phyloP scores from a whole-genome alignment of 2,329 filamentous ascomycete genomes.

The Endoconidiophora polonica region DNA sequence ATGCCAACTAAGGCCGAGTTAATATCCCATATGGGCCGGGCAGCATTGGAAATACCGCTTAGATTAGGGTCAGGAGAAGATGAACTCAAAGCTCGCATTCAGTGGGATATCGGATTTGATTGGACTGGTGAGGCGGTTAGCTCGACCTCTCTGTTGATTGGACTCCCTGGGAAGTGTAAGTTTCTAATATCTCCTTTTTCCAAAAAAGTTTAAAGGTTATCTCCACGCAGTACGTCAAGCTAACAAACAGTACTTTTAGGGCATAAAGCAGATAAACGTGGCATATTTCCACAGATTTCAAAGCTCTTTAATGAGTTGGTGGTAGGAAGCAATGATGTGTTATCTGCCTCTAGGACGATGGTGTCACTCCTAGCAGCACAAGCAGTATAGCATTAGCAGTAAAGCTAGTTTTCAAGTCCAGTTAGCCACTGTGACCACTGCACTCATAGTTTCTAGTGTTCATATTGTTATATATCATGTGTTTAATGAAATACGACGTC shows the following conservation, averaged over 20 bases:
- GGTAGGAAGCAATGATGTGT: conserved; percentile 35
- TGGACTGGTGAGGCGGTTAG: conserved; percentile 58
- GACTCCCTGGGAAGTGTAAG: conserved; percentile 48
- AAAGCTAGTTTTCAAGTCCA: no score
- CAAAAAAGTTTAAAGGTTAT: no score
- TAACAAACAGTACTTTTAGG: conserved; percentile 25
- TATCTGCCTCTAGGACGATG: conserved; percentile 40
- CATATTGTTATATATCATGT: no score
- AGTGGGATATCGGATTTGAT: conserved; percentile 50
- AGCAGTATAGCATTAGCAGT: background rate
- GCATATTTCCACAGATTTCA: conserved; percentile 40
- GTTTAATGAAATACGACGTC: no score
- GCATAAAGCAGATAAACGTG: conserved; percentile 40
- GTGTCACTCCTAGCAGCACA: conserved; percentile 33
- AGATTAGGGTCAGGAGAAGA: conserved; percentile 19
- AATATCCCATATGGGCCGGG: conserved; percentile 7
- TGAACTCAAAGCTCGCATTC: conserved; percentile 24
- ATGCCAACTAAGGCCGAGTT: background rate
- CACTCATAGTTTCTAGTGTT: no score
- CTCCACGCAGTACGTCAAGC: no score
- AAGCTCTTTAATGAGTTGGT: conserved; percentile 44
- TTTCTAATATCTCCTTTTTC: conserved; percentile 14
- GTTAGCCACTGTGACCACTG: no score
- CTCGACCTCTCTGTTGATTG: conserved; percentile 34
- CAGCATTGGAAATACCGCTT: conserved; percentile 18